phyloP scores from a whole-genome alignment of 352 stramenopile species.

The Globisporangium acanthophoron region DNA sequence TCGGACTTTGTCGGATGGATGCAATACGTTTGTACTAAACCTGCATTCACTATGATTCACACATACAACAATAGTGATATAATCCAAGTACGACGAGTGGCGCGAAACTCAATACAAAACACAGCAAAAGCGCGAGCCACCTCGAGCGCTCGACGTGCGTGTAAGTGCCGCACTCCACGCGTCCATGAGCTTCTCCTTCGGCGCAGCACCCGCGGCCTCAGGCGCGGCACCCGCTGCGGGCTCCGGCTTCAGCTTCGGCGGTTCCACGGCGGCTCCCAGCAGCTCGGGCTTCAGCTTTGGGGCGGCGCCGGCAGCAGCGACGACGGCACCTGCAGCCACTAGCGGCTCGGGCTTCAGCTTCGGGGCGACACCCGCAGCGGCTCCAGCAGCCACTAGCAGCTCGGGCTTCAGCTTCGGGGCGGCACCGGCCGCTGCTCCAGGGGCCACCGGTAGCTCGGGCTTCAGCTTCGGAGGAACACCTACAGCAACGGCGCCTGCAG shows the following conservation, averaged over 20 bases:
- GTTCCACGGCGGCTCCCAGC: no score
- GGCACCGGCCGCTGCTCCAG: background rate
- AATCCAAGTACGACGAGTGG: background rate
- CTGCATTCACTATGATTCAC: no score
- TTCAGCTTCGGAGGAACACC: constrained; percentile 9
- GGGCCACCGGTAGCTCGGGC: background rate
- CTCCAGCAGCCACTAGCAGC: constrained; percentile 1
- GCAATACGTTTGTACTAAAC: background rate
- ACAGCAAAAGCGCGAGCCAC: background rate
- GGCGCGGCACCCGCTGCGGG: background rate
- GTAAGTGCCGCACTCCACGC: no score
- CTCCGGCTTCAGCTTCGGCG: constrained; percentile 1
- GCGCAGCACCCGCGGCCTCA: constrained; percentile 14
- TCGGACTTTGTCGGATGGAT: background rate
- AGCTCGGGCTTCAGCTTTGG: no score
- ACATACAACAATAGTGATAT: background rate
- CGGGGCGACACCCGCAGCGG: constrained; percentile 3
- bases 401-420: constrained; percentile 18
- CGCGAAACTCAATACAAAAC: background rate
- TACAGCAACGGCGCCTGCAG: background rate
- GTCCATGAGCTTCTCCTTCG: constrained; percentile 48
- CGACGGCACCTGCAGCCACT: no score
- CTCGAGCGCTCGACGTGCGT: background rate
- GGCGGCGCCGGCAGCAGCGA: no score
- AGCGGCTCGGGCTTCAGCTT: constrained; percentile 15